Evolutionary conservation across 306 rosid species (phyloP), one percentile per base, ranked within the genome.

Genomic region (Carpinus fangiana): DNA sequence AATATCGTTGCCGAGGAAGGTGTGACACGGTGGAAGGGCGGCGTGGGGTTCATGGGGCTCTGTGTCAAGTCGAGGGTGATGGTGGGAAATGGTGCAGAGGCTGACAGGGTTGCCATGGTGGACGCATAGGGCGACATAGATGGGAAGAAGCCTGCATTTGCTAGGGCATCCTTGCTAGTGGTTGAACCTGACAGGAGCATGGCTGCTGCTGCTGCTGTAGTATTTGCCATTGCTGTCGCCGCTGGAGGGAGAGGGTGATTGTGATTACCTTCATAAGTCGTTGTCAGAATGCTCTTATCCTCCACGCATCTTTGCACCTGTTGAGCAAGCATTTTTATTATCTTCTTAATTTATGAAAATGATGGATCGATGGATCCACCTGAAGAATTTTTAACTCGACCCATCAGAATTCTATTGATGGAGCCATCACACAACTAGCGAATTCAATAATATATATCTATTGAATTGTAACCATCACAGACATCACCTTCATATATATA

Each of bases 221-320:
- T 84, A 0, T 34, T 82, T 9, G 90, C 90, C 88, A 88, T 88
- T 31, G 90, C 79, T 0, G 79, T 67, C 36, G 88, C 92, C 1
- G 85, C 82, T 3, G 88, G 87, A 21, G 93, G 96, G 6, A 87
- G 87, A 16, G 86, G 83, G 68, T 91, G 96, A 73, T 76, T 91
- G 84, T 91, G 96, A 10, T 84, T 83, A 0, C 93, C 93, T 84
- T 91, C 93, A 50, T 91, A 91, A 0, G 93, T 91, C 52, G 93
- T 90, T 66, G 74, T 78, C 64, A 91, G 74, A 52, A 89, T 79
- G 8, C 80, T 75, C 38, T 79, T 80, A 65, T 91, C 93, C 61
- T 91, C 86, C 1, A 83, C 93, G 55, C 88, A 79, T 75, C 93
- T 86, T 83, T 91, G 96, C 64, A 91, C 96, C 93, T 91, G 68